Evolutionary conservation across 2,329 filamentous ascomycete genomes (phyloP).

Genomic region (Pestalotiopsis sp.): DNA sequence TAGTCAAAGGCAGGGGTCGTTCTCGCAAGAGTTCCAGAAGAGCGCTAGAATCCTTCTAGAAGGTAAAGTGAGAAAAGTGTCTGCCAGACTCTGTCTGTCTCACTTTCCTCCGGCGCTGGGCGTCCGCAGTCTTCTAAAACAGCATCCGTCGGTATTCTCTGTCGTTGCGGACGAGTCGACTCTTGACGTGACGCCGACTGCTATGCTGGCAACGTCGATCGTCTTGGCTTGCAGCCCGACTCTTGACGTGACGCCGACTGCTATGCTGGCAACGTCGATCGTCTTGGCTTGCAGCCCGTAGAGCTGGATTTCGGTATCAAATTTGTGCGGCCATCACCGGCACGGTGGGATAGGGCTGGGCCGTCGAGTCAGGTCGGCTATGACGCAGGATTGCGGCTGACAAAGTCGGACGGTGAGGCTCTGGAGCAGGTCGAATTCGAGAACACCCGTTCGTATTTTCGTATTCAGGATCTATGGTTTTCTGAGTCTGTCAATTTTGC

Average conservation of each 20-base stretch:
- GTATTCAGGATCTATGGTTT: not conserved
- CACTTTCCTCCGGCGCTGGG: not conserved
- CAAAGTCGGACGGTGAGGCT: not conserved
- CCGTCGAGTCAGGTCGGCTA: not conserved
- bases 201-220: not conserved
- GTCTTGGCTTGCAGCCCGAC: not conserved
- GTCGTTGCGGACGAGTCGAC: not conserved
- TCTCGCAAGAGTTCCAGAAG: conserved; percentile 8
- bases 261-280: not conserved
- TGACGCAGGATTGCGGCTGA: not conserved
- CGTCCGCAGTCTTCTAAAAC: not conserved
- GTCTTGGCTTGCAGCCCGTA: not conserved
- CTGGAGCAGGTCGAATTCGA: not conserved
- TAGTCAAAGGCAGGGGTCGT: not conserved
- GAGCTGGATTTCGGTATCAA: not conserved
- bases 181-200: not conserved
- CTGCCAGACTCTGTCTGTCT: not conserved
- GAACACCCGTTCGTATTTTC: not conserved
- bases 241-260: not conserved
- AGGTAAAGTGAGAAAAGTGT: conserved; percentile 17
- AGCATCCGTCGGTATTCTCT: not conserved
- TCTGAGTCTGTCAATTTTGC: too few relatives aligned
- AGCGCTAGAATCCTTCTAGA: conserved; percentile 30
- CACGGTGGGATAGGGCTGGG: not conserved
- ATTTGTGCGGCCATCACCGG: not conserved